These are phyloP conservation scores for Leishmania aethiopica DNA, from an alignment of 208 protist species.

Conservation along the genomic window DNA sequence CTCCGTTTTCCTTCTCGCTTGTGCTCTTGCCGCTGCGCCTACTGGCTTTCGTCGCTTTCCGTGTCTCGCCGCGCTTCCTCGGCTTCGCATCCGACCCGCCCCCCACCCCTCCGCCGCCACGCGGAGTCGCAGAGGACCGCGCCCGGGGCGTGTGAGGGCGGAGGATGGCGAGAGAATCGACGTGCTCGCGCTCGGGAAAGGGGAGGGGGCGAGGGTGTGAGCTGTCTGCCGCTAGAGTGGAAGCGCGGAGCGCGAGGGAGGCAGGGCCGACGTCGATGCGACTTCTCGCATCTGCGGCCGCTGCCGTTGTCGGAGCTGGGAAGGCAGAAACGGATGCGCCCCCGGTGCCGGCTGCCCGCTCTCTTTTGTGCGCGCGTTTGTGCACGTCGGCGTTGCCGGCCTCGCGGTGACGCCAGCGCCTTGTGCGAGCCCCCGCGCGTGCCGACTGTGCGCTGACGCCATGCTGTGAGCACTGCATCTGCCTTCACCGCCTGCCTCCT, in stretches of 20 bases:
- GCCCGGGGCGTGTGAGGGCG: background rate
- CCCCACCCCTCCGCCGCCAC: no score
- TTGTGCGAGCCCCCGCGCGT: background rate
- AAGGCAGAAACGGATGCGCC: background rate
- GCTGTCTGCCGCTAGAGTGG: background rate
- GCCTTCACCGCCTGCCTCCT: background rate
- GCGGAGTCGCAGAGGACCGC: background rate
- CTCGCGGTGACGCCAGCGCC: background rate
- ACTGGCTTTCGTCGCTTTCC: background rate
- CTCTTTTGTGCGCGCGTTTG: background rate
- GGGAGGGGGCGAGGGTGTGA: background rate
- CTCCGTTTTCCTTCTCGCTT: background rate
- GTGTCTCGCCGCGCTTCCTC: background rate
- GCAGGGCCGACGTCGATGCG: no score
- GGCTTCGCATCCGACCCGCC: background rate
- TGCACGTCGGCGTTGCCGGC: background rate
- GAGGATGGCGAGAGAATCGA: background rate
- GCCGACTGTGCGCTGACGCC: background rate
- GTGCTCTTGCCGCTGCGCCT: background rate
- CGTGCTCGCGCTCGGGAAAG: background rate
- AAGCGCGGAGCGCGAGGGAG: no score
- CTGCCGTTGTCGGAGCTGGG: background rate
- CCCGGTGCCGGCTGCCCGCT: background rate
- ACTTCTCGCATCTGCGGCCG: background rate
- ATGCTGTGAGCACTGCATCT: background rate